A percentile compares a stretch with the other conserved stretches of the same genome.
Conservation (phyloP, 371 early-diverging fungal species). For the Mucor velutinosus region DNA sequence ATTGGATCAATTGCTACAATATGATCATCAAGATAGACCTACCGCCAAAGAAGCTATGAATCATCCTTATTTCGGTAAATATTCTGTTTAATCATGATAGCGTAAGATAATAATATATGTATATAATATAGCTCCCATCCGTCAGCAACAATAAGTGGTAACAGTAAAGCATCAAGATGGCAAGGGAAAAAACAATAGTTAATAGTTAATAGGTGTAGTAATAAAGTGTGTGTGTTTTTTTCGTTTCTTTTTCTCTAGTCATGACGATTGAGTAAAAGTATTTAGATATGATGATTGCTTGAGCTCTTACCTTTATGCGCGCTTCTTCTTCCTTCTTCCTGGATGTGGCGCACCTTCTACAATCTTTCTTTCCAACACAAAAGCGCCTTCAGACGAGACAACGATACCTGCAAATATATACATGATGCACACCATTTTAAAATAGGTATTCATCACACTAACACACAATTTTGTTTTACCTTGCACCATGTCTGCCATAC, state of each 20-base stretch:
- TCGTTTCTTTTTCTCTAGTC: not conserved
- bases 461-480: slow-evolving; percentile 23
- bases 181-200: not conserved
- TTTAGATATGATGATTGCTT: not conserved
- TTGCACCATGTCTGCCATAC: slow-evolving; percentile 52
- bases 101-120: not conserved
- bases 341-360: slow-evolving; percentile 52
- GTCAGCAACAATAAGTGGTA: slow-evolving; percentile 8
- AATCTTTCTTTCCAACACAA: slow-evolving; percentile 36
- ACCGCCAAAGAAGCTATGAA: slow-evolving; percentile 96
- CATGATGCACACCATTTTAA: not conserved
- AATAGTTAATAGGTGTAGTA: not conserved
- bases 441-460: not conserved
- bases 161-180: not conserved
- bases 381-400: slow-evolving; percentile 41
- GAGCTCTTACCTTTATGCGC: slow-evolving; percentile 7
- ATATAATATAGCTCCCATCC: slow-evolving; percentile 19
- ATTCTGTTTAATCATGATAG: not conserved
- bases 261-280: not conserved
- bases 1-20: slow-evolving; percentile 90
- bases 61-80: slow-evolving; percentile 90
- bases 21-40: slow-evolving; percentile 97
- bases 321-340: slow-evolving; percentile 45
- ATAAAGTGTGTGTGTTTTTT: not conserved
- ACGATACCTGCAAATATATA: slow-evolving; percentile 25